Evolutionary conservation across 2,329 filamentous ascomycete species (phyloP).

Genomic region (Microdochium paspali): DNA sequence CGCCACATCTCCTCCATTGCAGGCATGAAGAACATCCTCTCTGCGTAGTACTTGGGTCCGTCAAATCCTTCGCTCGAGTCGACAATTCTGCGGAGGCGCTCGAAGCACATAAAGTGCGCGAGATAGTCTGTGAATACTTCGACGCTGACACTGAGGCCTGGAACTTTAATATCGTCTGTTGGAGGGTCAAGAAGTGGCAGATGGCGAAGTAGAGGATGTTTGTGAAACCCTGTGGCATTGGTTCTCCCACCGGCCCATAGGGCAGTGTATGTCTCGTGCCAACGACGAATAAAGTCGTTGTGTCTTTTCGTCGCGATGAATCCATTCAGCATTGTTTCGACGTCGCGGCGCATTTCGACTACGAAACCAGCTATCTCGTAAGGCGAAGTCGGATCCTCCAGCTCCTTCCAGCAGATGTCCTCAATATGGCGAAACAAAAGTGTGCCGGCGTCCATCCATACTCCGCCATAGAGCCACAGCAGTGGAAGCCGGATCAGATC

Average conservation of each 20-base stretch:
- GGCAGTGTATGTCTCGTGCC: conserved; percentile 26
- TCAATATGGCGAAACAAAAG: conserved; percentile 30
- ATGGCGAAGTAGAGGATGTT: conserved; percentile 19
- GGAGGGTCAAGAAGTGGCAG: conserved; percentile 15
- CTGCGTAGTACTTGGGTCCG: conserved; percentile 21
- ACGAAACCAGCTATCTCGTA: conserved; percentile 22
- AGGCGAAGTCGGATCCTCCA: conserved; percentile 23
- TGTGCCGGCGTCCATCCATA: conserved; percentile 32
- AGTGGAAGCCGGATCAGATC: conserved; percentile 35
- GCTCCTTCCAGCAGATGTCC: conserved; percentile 29
- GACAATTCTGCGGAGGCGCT: conserved; percentile 22
- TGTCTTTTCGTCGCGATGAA: conserved; percentile 37
- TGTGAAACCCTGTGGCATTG: conserved; percentile 19
- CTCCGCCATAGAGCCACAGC: conserved; percentile 28
- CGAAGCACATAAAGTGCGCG: conserved; percentile 17
- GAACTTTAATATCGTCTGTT: conserved; percentile 12
- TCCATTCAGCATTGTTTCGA: conserved; percentile 45
- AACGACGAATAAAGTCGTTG: conserved; percentile 31
- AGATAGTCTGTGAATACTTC: conserved; percentile 20
- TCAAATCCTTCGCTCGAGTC: conserved; percentile 23
- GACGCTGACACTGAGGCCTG: conserved; percentile 11
- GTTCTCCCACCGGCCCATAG: conserved; percentile 22
- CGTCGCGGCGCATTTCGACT: conserved; percentile 34
- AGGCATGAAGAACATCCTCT: conserved; percentile 20
- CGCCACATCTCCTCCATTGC: conserved; percentile 18